Base-by-base conservation (phyloP, 805 yeast genomes). In the Pichia thaimueangensis region DNA sequence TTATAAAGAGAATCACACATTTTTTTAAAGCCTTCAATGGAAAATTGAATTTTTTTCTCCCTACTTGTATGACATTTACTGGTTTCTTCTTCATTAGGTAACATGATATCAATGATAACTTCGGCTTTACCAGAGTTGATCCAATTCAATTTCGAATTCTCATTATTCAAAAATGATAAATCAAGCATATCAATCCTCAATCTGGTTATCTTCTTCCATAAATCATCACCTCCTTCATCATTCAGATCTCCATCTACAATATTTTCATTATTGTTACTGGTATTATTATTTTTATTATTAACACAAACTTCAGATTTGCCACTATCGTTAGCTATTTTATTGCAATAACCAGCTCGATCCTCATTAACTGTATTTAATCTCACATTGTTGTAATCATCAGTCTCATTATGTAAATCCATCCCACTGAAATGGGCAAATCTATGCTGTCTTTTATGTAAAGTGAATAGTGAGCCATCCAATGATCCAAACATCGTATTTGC, bases 401-500 rank as follows among this genome's bases (percentile, higher is more conserved):
- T 35, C n/a, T 42, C 37, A 23, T 47, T 45, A 35, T 39, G 56
- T 13, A 48, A 48, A 30, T 57, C 65, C 39, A 62, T 49, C 1
- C 53, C 63, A 24, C 58, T 61, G 25, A 71, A 67, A 47, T 69
- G 70, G 0, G 76, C 74, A 46, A 70, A 61, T 42, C 73, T 71
- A 46, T 74, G 72, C 55, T 83, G 91, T 51, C 84, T 74, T 55
- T 82, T 82, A 52, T 84, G 93, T 19, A 85, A 70, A 0, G 88
- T 82, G 62, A 84, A 83, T 59, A 85, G 67, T 1, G 93, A 77
- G 41, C 82, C 82, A 54, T 83, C 82, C 12, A 84, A 68, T 0
- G 89, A 76, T 0, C 94, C 94, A 13, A 84, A 78, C 25, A 82
- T 78, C 37, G 80, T 78, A 43, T 71, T 70, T 12, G 88, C 86